phyloP scores from a whole-genome alignment of 352 stramenopile genomes.

The Phytophthora vignae region DNA sequence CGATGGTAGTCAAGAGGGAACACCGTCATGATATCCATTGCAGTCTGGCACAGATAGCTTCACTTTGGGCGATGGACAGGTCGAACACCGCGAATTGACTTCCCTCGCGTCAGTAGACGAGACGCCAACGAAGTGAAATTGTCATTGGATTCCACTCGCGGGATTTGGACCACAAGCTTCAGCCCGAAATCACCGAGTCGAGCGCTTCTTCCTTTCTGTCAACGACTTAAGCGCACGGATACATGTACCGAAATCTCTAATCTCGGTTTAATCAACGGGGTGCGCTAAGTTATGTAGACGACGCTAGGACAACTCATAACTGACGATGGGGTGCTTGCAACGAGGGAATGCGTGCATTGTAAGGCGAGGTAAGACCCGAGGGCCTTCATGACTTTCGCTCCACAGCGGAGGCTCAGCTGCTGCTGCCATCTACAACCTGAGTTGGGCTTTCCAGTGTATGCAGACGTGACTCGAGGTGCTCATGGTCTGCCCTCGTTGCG shows the following conservation, averaged over 20 bases:
- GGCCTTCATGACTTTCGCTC: too few species aligned
- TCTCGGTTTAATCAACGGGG: not conserved
- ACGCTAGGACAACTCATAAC: too few species aligned
- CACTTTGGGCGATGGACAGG: constrained; percentile 10
- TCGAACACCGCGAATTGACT: not conserved
- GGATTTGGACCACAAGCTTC: constrained; percentile 7
- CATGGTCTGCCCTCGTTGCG: constrained; percentile 5
- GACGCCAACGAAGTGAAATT: constrained; percentile 22
- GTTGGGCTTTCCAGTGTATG: not conserved
- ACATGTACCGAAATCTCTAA: not conserved
- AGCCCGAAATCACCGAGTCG: not conserved
- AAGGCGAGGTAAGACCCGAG: too few species aligned
- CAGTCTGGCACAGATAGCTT: constrained; percentile 3
- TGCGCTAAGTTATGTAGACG: too few species aligned
- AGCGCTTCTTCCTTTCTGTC: not conserved
- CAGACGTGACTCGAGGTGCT: not conserved
- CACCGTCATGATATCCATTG: not conserved
- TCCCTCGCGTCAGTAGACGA: constrained; percentile 11
- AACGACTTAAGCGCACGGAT: not conserved
- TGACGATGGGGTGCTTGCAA: too few species aligned
- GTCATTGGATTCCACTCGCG: not conserved
- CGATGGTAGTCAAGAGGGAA: constrained; percentile 4
- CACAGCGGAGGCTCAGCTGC: not conserved
- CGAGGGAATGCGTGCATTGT: too few species aligned
- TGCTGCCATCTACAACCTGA: not conserved